Evolutionary conservation across 805 yeast species (phyloP), one percentile per base, ranked within the genome.

Genomic region (Lipomyces mesembrius): DNA sequence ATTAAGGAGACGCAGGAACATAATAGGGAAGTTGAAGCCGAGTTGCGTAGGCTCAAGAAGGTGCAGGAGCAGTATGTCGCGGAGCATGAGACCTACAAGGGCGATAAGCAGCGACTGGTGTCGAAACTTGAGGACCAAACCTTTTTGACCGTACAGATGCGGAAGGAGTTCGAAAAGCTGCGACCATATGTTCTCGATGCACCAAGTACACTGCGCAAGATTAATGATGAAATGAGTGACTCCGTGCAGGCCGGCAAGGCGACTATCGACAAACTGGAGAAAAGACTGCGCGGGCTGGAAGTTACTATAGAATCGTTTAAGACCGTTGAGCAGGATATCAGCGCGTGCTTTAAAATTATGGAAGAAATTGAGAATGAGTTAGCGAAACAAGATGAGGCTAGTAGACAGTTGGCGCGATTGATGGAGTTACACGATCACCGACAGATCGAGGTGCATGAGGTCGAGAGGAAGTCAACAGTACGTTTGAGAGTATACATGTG

Each of bases 51-150:
- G 69, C 79, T 90, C 66, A 88, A 88, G 68, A 83, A 80, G 58
- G 76, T 83, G 1, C 95, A 91, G 75, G 91, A 90, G 73, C 76
- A 81, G 12, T 78, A 90, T 59, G 83, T 88, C 0, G 73, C 79
- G 12, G 92, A 88, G 69, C 91, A 89, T 74, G 80, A 83, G 29
- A 83, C 82, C 57, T 90, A 90, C 77, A 88, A 87, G 76, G 78
- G 82, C 20, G 87, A 87, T 60, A 91, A 90, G 75, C 78, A 80
- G n/a, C 77, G 83, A 53, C 75, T 89, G 62, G 81, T 87, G 20
- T 84, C 84, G 58, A 84, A 85, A 63, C 76, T 89, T 8, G 91
- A 90, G 71, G 87, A 87, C 67, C 83, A 84, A 63, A 86, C 84
- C 65, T 87, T 84, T 64, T 77, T 87, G 55, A 79, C 86, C 20